Conservation (phyloP, 176 grass and related monocot genomes). For the Tuctoria greenei region DNA sequence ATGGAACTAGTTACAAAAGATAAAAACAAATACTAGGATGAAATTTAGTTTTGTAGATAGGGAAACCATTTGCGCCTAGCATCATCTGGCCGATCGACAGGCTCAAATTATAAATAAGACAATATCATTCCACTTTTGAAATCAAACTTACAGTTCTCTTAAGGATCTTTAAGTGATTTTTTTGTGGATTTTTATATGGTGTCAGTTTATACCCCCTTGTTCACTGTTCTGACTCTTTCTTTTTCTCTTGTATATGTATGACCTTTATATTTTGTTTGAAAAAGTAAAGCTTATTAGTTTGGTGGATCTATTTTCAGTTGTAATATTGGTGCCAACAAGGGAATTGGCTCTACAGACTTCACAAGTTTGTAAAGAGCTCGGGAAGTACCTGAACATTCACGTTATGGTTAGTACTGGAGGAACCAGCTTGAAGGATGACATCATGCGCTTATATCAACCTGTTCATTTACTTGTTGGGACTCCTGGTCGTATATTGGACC, state of each 20-base stretch:
- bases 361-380: conserved; percentile 97
- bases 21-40: neutral
- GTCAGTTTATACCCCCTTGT: neutral
- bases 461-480: conserved; percentile 92
- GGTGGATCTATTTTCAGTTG: conserved; percentile 54
- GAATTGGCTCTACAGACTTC: conserved; percentile 92
- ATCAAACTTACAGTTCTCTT: neutral
- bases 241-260: neutral
- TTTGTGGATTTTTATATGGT: neutral
- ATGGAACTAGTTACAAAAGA: neutral
- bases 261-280: neutral
- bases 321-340: conserved; percentile 95
- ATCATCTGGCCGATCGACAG: conserved; percentile 1
- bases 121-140: neutral
- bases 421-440: conserved; percentile 95
- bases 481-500: conserved; percentile 86
- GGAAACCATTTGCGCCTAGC: neutral
- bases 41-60: neutral
- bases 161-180: neutral
- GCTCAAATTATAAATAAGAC: neutral
- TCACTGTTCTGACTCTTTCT: neutral
- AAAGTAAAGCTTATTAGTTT: neutral
- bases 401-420: conserved; percentile 96
- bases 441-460: conserved; percentile 92
- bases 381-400: conserved; percentile 85